Percentiles rank a stretch among this genome's conserved stretches.
phyloP scores from a whole-genome alignment of 768 basidiomycete genomes.

The Lactarius quietus region DNA sequence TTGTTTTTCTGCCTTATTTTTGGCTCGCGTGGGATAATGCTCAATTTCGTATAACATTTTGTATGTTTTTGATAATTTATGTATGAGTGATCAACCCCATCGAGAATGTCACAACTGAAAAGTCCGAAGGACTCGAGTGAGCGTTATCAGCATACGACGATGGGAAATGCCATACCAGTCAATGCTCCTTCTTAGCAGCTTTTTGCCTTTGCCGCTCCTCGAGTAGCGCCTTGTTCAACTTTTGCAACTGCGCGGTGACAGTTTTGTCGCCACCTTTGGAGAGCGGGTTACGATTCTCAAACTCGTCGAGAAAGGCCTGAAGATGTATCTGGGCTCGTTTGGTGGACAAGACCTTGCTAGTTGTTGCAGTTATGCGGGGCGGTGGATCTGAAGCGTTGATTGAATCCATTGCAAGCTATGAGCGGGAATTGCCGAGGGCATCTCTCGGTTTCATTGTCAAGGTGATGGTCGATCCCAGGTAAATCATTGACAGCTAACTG shows the following conservation, averaged over 20 bases:
- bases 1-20: neutral
- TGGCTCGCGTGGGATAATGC: neutral
- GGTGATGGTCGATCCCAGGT: neutral
- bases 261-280: conserved; percentile 36
- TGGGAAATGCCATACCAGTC: neutral
- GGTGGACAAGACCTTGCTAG: conserved; percentile 28
- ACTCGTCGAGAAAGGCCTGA: conserved; percentile 33
- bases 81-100: neutral
- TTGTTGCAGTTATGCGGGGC: conserved; percentile 13
- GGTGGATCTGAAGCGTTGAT: conserved; percentile 29
- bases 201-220: conserved; percentile 29
- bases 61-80: neutral
- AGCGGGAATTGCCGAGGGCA: conserved; percentile 12
- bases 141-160: neutral
- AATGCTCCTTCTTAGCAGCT: neutral
- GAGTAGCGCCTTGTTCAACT: conserved; percentile 34
- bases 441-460: neutral
- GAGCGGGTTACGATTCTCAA: conserved; percentile 32
- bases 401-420: neutral
- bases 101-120: neutral
- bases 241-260: conserved; percentile 36
- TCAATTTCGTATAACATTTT: neutral
- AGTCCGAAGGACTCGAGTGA: neutral
- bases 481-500: neutral
- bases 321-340: conserved; percentile 31